These are phyloP conservation scores for Ophiostoma ips DNA, from an alignment of 2,329 filamentous ascomycete genomes.

Conservation along the genomic window DNA sequence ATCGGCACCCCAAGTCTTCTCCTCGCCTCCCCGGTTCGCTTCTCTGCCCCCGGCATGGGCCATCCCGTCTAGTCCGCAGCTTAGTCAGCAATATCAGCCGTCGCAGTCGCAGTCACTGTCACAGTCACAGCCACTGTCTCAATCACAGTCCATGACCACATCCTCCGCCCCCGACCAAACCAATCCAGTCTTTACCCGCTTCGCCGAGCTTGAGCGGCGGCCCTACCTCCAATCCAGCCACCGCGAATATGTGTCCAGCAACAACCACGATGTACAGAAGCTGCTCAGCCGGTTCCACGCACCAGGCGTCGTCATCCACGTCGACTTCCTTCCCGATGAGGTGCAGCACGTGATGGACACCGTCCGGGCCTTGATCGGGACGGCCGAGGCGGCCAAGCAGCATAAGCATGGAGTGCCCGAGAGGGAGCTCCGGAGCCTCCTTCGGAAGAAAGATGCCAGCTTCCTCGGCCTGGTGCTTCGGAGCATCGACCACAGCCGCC, in stretches of 20 bases:
- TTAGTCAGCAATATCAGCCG: background rate
- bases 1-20: background rate
- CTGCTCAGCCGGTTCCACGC: background rate
- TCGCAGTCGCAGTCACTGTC: background rate
- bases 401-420: background rate
- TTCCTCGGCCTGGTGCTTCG: background rate
- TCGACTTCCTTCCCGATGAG: slow-evolving; percentile 31
- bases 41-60: background rate
- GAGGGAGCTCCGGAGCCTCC: background rate
- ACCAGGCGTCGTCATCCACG: slow-evolving; percentile 23
- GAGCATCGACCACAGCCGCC: background rate
- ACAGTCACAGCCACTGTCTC: background rate
- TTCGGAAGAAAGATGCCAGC: background rate
- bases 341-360: slow-evolving; percentile 11
- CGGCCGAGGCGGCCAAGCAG: background rate
- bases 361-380: background rate
- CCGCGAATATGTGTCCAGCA: slow-evolving; percentile 12
- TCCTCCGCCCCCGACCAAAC: background rate
- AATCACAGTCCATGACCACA: background rate
- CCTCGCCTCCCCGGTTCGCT: background rate
- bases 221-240: slow-evolving; percentile 16
- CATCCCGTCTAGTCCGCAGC: too few relatives aligned
- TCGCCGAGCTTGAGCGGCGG: slow-evolving; percentile 4
- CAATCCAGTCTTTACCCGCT: background rate
- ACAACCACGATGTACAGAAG: slow-evolving; percentile 10